Evolutionary conservation across 805 yeast genomes (phyloP), one percentile per base, ranked within the genome.

Genomic region (Candida ulmi): DNA sequence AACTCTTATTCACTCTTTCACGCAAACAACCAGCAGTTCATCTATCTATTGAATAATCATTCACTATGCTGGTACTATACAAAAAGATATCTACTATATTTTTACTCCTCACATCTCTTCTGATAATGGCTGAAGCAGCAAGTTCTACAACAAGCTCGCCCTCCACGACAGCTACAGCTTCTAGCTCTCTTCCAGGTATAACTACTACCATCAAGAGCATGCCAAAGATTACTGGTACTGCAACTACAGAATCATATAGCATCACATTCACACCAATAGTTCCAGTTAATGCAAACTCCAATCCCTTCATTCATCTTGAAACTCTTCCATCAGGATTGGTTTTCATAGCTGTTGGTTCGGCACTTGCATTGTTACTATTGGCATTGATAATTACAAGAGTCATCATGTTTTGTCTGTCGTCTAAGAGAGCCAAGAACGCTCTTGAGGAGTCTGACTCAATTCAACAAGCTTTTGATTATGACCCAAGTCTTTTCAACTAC

Each of bases 331-430:
- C 72, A 36, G 95, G 93, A 3, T 80, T 91, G 2, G 86, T 84
- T 4, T 86, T 84, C 61, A 83, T 86, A 33, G 83, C 83, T 0
- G 79, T 84, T 43, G 95, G 93, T 3, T 69, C 79, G 19, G 71
- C 78, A 28, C 67, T 85, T 13, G 86, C 80, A 0, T 74, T 76
- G 25, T 58, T 60, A 3, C 36, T 57, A 3, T 28, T 58, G 4
- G 32, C 46, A 3, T 17, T 56, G 5, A 37, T 58, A 3, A 45
- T 67, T 45, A 34, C 51, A 5, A 35, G 57, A 8, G 24, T 55
- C 4, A 41, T 54, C 7, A 24, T 52, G n/a, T 50, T 51, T 28
- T 57, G 57, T 15, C 46, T 38, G 15, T 54, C 61, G 12, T 50
- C 54, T 13, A 58, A 55, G 37, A 47, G 48, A 15, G 64, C 63